phyloP scores from a whole-genome alignment of 352 stramenopile species.

The Globisporangium megalacanthum region DNA sequence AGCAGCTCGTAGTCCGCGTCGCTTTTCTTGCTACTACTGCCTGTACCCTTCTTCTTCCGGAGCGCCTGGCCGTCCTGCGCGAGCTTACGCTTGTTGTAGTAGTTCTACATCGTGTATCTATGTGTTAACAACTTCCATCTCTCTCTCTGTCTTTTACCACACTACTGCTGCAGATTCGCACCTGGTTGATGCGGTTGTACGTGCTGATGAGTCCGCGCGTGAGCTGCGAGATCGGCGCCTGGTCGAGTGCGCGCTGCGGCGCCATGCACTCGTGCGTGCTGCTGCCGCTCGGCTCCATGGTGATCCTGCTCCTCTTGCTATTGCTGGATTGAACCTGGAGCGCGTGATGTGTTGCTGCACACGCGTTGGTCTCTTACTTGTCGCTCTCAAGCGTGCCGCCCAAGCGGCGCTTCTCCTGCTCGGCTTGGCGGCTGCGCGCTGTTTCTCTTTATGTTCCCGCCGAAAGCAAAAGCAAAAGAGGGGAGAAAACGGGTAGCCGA shows the following conservation, averaged over 20 bases:
- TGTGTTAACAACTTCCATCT: neutral
- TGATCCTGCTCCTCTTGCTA: neutral
- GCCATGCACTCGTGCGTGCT: neutral
- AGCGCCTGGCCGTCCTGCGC: constrained; percentile 31
- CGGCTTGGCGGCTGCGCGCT: no score
- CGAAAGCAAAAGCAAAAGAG: no score
- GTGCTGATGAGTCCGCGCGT: constrained; percentile 93
- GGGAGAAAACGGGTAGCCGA: no score
- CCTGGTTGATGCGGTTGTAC: constrained; percentile 96
- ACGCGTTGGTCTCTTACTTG: neutral
- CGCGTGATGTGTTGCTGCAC: no score
- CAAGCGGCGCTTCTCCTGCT: no score
- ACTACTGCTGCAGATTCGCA: constrained; percentile 18
- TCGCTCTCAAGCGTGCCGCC: neutral
- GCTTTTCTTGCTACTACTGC: constrained; percentile 19
- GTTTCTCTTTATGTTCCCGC: no score
- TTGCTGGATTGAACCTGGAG: neutral
- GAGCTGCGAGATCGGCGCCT: constrained; percentile 72
- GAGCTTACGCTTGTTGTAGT: constrained; percentile 74
- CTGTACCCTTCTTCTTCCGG: constrained; percentile 58
- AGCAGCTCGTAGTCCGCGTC: constrained; percentile 56
- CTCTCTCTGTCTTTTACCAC: neutral
- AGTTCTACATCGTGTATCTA: constrained; percentile 40
- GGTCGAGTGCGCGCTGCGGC: constrained; percentile 23
- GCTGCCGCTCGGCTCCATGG: constrained; percentile 12